Evolutionary conservation across 1,139 yeast species (phyloP).

Genomic region (Debaryomyces psychrophilus): DNA sequence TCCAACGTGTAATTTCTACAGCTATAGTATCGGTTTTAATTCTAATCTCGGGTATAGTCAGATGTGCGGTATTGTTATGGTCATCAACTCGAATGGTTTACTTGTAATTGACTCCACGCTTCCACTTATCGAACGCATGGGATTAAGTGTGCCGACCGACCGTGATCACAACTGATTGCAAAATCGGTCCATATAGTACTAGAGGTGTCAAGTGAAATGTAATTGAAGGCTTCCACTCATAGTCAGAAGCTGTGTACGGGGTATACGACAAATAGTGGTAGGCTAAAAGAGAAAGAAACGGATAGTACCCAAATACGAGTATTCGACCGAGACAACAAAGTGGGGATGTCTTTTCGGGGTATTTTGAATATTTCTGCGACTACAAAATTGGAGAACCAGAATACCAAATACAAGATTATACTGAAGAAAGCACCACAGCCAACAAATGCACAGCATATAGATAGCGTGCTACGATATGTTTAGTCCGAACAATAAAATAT

Average conservation of each 20-base stretch:
- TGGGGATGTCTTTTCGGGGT: too few species aligned
- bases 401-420: background rate
- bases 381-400: background rate
- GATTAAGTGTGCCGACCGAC: background rate
- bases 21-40: background rate
- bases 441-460: too few species aligned
- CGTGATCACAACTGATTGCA: background rate
- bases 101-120: conserved; percentile 3
- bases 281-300: background rate
- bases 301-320: background rate
- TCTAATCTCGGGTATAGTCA: background rate
- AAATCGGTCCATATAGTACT: background rate
- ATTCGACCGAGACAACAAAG: too few species aligned
- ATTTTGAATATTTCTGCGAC: too few species aligned
- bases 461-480: too few species aligned
- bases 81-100: background rate
- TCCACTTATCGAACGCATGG: conserved; percentile 2
- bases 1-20: background rate
- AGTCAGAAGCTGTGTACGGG: background rate
- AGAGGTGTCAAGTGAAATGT: background rate
- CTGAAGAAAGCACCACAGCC: background rate
- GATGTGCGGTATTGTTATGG: background rate
- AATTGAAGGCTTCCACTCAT: background rate
- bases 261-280: background rate
- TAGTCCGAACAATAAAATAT: too few species aligned